Base-by-base conservation (phyloP, 441 rosid genomes). In the Eutrema salsugineum region DNA sequence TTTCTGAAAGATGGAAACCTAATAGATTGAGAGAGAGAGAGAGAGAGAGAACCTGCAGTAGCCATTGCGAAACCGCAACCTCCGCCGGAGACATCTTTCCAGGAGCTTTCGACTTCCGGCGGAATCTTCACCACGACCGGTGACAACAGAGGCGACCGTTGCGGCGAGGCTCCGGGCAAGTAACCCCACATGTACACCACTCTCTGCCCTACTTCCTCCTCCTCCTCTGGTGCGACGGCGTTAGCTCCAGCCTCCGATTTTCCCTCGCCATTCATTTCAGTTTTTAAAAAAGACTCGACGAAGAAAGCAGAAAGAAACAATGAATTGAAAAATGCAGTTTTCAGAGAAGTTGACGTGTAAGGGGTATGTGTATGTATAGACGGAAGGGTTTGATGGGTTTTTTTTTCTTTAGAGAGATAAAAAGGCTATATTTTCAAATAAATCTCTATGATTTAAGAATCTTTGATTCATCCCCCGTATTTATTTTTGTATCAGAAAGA, bases 21-120 rank as follows among this genome's bases (percentile, higher is more conserved):
- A 39, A 40, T 12, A 40, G 44, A 14, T 5, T 40, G n/a, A 50
- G 60, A 50, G 38, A 22, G 39, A 35, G 27, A 58, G 91, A 12
- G n/a, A 50, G 60, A 50, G 38, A 22, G 39, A 35, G 27, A 58
- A 93, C 99, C 97, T 67, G 97, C 83, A 77, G 88, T 87, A 66
- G 97, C 98, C 88, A 91, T 85, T 73, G 99, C 98, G 77, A 93
- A 93, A 39, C 99, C 97, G 57, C 99, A 95, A 1, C 98, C 98
- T 2, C 99, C 98, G 20, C 99, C 97, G 40, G 87, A 91, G 0
- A 95, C 98, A 46, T 93, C 97, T 64, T 70, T 84, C 97, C 99
- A 95, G 7, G 80, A 69, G 33, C 68, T 59, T 27, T 63, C 85
- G 15, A 65, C 64, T 9, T 75, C 50, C 8, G 84, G 46, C 33